phyloP scores from a whole-genome alignment of 2,329 filamentous ascomycete genomes.

The Colletotrichum liriopes region DNA sequence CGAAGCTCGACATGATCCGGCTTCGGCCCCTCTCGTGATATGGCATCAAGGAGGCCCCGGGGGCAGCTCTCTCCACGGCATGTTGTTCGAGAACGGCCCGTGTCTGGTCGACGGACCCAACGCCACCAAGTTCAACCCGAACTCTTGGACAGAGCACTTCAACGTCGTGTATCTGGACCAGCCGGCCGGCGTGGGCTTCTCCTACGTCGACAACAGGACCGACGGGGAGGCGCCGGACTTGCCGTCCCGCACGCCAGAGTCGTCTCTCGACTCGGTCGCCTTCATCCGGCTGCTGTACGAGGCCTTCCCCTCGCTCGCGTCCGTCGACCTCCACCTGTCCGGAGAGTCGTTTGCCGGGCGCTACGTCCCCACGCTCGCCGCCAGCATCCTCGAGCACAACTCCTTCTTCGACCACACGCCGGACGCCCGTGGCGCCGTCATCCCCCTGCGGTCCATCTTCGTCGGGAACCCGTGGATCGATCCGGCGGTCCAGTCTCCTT shows the following conservation, averaged over 20 bases:
- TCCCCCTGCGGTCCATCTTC: slow-evolving; percentile 20
- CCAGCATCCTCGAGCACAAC: slow-evolving; percentile 21
- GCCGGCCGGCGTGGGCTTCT: slow-evolving; percentile 44
- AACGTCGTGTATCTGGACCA: slow-evolving; percentile 46
- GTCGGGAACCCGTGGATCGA: slow-evolving; percentile 26
- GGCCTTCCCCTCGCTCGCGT: slow-evolving; percentile 7
- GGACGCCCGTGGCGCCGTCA: background rate
- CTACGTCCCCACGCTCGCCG: slow-evolving; percentile 18
- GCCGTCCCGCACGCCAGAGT: slow-evolving; percentile 8
- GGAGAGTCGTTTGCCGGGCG: slow-evolving; percentile 30
- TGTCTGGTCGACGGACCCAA: slow-evolving; percentile 65
- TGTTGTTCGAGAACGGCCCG: slow-evolving; percentile 67
- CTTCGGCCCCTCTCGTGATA: slow-evolving; percentile 58
- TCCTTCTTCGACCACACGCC: slow-evolving; percentile 1
- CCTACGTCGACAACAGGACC: slow-evolving; percentile 31
- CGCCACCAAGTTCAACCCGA: slow-evolving; percentile 64
- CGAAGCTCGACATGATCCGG: slow-evolving; percentile 48
- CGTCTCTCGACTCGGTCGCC: slow-evolving; percentile 8
- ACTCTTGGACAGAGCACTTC: slow-evolving; percentile 70
- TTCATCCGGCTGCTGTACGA: slow-evolving; percentile 24
- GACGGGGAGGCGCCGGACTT: background rate
- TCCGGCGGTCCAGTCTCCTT: slow-evolving; percentile 10
- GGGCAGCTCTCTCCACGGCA: slow-evolving; percentile 67
- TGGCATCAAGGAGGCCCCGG: slow-evolving; percentile 75
- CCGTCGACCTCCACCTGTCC: slow-evolving; percentile 12